Evolutionary conservation across 1,284 basidiomycete species (phyloP), one percentile per base, ranked within the genome.

Genomic region (Cutaneotrichosporon sp.): DNA sequence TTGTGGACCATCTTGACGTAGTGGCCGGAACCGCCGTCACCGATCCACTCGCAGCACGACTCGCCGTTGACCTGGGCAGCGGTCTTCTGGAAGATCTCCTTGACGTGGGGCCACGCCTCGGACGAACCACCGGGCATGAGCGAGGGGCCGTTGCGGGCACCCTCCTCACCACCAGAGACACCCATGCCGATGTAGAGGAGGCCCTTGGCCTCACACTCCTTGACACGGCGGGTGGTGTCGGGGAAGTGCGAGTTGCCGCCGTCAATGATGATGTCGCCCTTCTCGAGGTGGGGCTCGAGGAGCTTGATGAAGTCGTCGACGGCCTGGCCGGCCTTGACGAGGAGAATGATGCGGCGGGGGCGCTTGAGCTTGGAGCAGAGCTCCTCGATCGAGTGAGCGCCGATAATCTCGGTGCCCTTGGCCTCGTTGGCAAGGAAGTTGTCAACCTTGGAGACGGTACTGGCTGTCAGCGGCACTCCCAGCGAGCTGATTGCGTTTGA

Each of bases 21-120:
- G 86, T 97, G 97, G 67, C 99, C 97, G 57, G 95, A 98, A 95
- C 86, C 97, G 67, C 87, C 90, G 81, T 92, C 89, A 60, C 97
- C 97, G 77, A 99, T 95, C 97, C 97, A 99, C 84, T 99, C 97
- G 81, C 95, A 98, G 86, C 97, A 99, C 55, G 97, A 94, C 79
- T 95, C 92, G 69, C 93, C 93, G 63, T 94, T 86, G 68, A 91
- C 92, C 81, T 99, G 93, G 64, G 97, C 97, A 69, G 97, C 88
- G 56, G 93, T 91, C 81, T 92, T 92, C 84, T 99, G 97, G 89
- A 99, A 98, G 78, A 99, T 99, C 68, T 92, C 87, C 86, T 98
- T 95, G 84, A 99, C 97, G 72, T 85, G 83, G 47, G 93, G 91
- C 97, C 97, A 99, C 34, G 97, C 97, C 69, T 87, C 91, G 59